Percentiles rank a stretch among this genome's conserved stretches.
phyloP scores from a whole-genome alignment of 106 monocot genomes.

The Agapanthus africanus region DNA sequence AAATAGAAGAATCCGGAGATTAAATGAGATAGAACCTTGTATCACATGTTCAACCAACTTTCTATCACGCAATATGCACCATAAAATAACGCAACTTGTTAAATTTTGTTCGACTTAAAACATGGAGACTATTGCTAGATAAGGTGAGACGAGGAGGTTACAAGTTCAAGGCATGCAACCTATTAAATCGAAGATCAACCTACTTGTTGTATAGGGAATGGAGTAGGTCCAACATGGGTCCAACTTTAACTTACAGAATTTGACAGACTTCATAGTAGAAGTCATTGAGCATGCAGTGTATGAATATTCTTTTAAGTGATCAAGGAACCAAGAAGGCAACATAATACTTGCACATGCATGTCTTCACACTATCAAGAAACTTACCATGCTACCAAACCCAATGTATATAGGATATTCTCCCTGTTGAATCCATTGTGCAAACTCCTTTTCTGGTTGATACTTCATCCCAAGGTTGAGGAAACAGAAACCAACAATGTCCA shows the following conservation, averaged over 20 bases:
- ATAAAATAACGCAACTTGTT: too few relatives aligned
- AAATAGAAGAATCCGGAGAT: background rate
- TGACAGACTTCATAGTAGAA: background rate
- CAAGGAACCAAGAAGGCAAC: background rate
- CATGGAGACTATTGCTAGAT: too few relatives aligned
- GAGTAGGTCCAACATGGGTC: too few relatives aligned
- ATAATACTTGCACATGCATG: background rate
- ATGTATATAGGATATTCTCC: slow-evolving; percentile 83
- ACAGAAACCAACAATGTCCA: slow-evolving; percentile 95
- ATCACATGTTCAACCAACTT: background rate
- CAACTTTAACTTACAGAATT: too few relatives aligned
- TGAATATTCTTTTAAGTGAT: too few relatives aligned
- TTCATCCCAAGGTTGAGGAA: slow-evolving; percentile 78
- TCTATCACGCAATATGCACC: too few relatives aligned
- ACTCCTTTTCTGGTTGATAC: slow-evolving; percentile 55
- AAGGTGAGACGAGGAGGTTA: too few relatives aligned
- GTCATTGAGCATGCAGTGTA: background rate
- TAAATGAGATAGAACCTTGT: background rate
- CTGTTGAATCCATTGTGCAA: slow-evolving; percentile 65
- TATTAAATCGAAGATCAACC: too few relatives aligned
- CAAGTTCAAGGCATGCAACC: too few relatives aligned
- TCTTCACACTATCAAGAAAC: slow-evolving; percentile 3
- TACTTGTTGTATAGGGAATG: too few relatives aligned
- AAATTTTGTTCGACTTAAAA: too few relatives aligned
- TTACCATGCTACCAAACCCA: slow-evolving; percentile 98